Percentiles rank a stretch among this genome's conserved stretches.
These are phyloP conservation scores for Erythrophleum ivorense DNA, from an alignment of 331 rosid species.

Conservation along the genomic window DNA sequence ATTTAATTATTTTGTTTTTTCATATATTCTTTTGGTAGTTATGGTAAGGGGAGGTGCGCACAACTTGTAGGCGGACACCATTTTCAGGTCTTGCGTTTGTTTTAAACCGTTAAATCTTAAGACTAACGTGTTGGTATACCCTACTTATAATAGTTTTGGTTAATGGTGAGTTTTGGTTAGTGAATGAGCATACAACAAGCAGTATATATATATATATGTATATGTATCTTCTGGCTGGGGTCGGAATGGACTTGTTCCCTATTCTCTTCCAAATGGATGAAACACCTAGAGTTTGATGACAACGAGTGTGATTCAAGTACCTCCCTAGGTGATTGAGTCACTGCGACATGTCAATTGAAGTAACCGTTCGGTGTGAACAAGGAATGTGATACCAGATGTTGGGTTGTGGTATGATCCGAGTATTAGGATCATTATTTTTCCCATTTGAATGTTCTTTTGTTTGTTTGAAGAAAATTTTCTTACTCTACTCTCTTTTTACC, in stretches of 20 bases:
- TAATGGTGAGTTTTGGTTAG: not conserved
- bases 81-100: not conserved
- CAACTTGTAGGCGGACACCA: not conserved
- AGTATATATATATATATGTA: too few relatives aligned
- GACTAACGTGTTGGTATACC: not conserved
- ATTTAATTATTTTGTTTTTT: not conserved
- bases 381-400: not conserved
- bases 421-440: not conserved
- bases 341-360: not conserved
- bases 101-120: not conserved
- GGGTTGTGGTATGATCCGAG: not conserved
- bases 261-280: not conserved
- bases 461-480: conserved; percentile 1
- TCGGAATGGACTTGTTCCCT: conserved; percentile 3
- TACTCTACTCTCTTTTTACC: not conserved
- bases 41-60: not conserved
- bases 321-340: not conserved
- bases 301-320: not conserved
- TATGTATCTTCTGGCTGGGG: not conserved
- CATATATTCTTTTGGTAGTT: not conserved
- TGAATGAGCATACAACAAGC: not conserved
- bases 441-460: conserved; percentile 17
- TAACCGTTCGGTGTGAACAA: not conserved
- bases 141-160: not conserved
- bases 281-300: not conserved